Percentiles rank a stretch among this genome's conserved stretches.
Evolutionary conservation across 768 basidiomycete genomes (phyloP).

Genomic region (Rhizopogon rudus): DNA sequence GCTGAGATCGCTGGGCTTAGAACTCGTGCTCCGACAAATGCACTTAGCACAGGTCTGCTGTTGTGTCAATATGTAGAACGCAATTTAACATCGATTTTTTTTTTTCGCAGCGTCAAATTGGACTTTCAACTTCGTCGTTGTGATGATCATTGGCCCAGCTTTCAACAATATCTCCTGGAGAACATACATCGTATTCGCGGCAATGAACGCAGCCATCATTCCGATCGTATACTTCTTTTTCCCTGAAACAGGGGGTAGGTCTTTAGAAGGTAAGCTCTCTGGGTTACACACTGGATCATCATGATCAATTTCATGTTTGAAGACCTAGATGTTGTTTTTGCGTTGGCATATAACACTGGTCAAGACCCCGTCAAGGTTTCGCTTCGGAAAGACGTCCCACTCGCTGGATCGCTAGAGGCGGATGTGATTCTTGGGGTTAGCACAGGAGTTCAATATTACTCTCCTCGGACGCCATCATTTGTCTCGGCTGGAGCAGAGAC

Average conservation of each 20-base stretch:
- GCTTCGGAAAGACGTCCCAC: slow-evolving; percentile 27
- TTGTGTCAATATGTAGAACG: background rate
- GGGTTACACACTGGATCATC: background rate
- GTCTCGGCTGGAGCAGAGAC: background rate
- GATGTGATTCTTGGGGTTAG: slow-evolving; percentile 28
- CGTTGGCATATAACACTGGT: slow-evolving; percentile 27
- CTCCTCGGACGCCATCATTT: background rate
- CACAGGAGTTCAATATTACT: background rate
- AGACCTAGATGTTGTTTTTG: slow-evolving; percentile 33
- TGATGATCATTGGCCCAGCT: slow-evolving; percentile 7
- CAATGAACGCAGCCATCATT: slow-evolving; percentile 2
- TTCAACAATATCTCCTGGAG: slow-evolving; percentile 8
- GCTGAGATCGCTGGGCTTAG: slow-evolving; percentile 26
- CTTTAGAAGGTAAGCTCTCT: slow-evolving; percentile 3
- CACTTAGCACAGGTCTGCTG: slow-evolving; percentile 18
- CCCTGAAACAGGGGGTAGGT: slow-evolving; percentile 8
- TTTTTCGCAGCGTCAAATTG: slow-evolving; percentile 6
- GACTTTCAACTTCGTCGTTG: slow-evolving; percentile 11
- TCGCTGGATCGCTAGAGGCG: slow-evolving; percentile 29
- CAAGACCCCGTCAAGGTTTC: slow-evolving; percentile 30
- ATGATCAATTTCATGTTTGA: background rate
- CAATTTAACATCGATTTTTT: background rate
- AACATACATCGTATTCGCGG: slow-evolving; percentile 7
- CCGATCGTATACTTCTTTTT: slow-evolving; percentile 8
- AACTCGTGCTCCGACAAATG: slow-evolving; percentile 26